Evolutionary conservation across 139 green algal genomes (phyloP), one percentile per base, ranked within the genome.

Genomic region (Coelastrella sp.): DNA sequence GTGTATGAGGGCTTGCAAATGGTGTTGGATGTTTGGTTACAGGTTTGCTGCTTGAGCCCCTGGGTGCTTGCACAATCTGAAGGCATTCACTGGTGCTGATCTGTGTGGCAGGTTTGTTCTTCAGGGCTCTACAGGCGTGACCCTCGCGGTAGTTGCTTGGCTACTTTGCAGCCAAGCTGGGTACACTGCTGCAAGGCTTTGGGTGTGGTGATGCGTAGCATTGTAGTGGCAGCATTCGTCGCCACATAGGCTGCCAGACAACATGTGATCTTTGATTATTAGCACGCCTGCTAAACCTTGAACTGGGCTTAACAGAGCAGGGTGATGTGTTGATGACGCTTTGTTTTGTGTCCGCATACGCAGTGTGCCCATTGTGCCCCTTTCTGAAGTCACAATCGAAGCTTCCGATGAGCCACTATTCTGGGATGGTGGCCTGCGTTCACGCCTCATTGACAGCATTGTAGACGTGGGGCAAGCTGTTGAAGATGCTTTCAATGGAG

Each of bases 391-490:
- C 2, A 58, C 91, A 5, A 57, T 95, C 4, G 92, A 96, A 64
- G 97, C 97, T 73, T 92, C 94, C 2, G 5, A 54, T 0, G 96
- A 98, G 86, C 90, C 86, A 11, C 90, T 99, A 57, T 56, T 98
- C 56, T 97, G 94, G 93, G 94, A 98, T 91, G 65, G 58, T 2
- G 83, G 2, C 54, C 93, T 94, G 73, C 91, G 94, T 23, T 58
- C 92, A 64, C 59, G 88, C 47, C 60, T 98, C 68, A 81, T 96
- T 65, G 65, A 65, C 6, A 73, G 84, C 32, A 91, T 99, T 32
- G 89, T 90, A 10, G 83, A 89, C 13, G 57, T 96, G 58, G 96
- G 91, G 1, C 68, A 57, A 22, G 87, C 84, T 10, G 93, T 97
- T 60, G 95, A 97, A 92, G 68, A 19, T 13, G 87, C 84, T 7